These are phyloP conservation scores for Phytophthora citricola DNA, from an alignment of 352 stramenopile genomes.

Conservation along the genomic window DNA sequence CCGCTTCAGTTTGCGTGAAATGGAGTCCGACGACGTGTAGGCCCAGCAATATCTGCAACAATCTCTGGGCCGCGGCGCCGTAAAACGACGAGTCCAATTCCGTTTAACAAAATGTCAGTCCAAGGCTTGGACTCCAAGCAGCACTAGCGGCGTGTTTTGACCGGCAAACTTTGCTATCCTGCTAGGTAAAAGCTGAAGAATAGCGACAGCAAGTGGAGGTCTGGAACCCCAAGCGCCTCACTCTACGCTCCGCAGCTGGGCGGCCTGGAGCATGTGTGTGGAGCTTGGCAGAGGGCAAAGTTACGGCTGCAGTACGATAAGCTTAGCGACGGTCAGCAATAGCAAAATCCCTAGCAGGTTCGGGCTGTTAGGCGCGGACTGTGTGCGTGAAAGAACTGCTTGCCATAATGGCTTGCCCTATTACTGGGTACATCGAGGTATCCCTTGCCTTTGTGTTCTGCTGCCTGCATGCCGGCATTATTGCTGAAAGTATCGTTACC, in stretches of 20 bases:
- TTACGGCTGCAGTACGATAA: too few species aligned
- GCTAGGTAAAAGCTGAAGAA: background rate
- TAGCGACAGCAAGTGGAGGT: conserved; percentile 1
- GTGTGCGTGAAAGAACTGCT: background rate
- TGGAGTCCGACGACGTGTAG: too few species aligned
- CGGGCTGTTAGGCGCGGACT: background rate
- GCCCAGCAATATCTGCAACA: too few species aligned
- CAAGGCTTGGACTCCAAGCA: background rate
- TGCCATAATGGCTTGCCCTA: too few species aligned
- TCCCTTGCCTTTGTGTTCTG: too few species aligned
- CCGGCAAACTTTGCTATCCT: background rate
- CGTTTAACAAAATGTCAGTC: conserved; percentile 4
- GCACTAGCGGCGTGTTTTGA: background rate
- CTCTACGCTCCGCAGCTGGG: conserved; percentile 6
- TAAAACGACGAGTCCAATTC: background rate
- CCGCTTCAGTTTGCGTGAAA: conserved; percentile 8
- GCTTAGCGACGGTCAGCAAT: background rate
- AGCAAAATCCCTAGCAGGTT: background rate
- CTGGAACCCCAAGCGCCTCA: background rate
- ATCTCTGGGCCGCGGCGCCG: background rate
- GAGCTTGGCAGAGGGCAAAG: conserved; percentile 18
- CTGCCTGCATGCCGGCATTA: background rate
- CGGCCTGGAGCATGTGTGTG: background rate
- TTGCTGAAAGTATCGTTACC: too few species aligned
- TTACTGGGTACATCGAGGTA: too few species aligned